These are phyloP conservation scores for Nannochloropsis oceanica DNA, from an alignment of 108 stramenopile species.

Conservation along the genomic window DNA sequence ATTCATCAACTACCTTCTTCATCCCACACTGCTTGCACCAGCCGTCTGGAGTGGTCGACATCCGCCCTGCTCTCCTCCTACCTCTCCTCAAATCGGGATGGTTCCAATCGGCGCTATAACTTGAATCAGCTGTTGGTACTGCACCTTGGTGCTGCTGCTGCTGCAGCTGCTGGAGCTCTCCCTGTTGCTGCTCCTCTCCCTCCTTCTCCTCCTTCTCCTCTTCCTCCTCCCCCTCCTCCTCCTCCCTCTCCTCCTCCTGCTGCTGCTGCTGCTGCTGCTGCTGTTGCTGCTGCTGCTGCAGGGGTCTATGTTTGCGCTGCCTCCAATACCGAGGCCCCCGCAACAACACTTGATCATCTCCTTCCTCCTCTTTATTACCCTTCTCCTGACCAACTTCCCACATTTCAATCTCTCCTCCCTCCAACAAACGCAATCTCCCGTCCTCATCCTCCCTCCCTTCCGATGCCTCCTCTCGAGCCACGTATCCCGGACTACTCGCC, in stretches of 20 bases:
- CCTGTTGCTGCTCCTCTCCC: too few species aligned
- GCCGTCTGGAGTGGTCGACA: neutral
- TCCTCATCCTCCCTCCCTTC: neutral
- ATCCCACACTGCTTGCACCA: neutral
- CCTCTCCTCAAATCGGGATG: neutral
- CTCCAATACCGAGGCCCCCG: neutral
- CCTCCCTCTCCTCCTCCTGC: neutral
- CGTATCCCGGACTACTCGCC: constrained; percentile 32
- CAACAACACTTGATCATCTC: neutral
- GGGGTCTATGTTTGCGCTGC: neutral
- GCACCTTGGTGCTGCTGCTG: too few species aligned
- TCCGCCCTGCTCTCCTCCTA: neutral
- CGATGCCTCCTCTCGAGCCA: neutral
- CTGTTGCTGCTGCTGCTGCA: neutral
- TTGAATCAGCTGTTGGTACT: too few species aligned
- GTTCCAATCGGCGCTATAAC: too few species aligned
- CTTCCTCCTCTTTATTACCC: neutral
- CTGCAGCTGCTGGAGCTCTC: too few species aligned
- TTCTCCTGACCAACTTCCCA: neutral
- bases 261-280: neutral
- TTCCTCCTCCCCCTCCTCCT: neutral
- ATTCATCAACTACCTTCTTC: neutral
- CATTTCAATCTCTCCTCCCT: neutral
- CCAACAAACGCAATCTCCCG: neutral
- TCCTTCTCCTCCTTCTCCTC: too few species aligned